phyloP scores from a whole-genome alignment of 768 basidiomycete genomes.

The Erythrobasidium yunnanense region DNA sequence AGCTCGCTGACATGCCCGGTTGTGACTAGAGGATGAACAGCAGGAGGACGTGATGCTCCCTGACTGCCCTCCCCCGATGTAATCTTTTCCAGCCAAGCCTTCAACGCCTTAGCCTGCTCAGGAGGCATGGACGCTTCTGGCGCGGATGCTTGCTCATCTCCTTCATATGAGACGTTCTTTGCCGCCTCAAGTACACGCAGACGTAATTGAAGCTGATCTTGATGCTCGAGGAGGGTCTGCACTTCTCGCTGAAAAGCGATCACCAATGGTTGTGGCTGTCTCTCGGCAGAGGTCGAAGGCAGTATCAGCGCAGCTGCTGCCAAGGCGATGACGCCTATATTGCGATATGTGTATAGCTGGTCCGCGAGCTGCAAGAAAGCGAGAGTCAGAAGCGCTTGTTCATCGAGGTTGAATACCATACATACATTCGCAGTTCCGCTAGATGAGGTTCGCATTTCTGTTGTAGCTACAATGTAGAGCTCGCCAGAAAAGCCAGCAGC shows the following conservation, averaged over 20 bases:
- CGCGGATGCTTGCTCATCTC: neutral
- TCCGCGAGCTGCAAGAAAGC: neutral
- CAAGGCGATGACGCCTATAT: neutral
- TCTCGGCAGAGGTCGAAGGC: neutral
- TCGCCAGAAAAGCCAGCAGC: neutral
- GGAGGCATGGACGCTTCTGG: too few species aligned
- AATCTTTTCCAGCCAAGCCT: too few species aligned
- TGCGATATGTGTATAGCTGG: neutral
- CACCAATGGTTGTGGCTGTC: neutral
- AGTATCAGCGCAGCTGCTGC: neutral
- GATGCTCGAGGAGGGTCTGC: constrained; percentile 2
- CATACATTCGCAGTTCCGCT: neutral
- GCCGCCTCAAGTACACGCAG: constrained; percentile 5
- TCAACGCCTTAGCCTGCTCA: too few species aligned
- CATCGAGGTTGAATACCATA: neutral
- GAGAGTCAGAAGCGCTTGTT: neutral
- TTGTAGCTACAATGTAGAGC: neutral
- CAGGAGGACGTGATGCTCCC: too few species aligned
- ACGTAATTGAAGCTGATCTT: constrained; percentile 15
- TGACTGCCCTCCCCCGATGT: too few species aligned
- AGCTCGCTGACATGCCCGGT: neutral
- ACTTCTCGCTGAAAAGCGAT: neutral
- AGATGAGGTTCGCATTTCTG: neutral
- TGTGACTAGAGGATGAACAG: neutral
- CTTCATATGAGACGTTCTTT: neutral